Base-by-base conservation (phyloP, 2,329 filamentous ascomycete species). In the Aureobasidium mangrovei region DNA sequence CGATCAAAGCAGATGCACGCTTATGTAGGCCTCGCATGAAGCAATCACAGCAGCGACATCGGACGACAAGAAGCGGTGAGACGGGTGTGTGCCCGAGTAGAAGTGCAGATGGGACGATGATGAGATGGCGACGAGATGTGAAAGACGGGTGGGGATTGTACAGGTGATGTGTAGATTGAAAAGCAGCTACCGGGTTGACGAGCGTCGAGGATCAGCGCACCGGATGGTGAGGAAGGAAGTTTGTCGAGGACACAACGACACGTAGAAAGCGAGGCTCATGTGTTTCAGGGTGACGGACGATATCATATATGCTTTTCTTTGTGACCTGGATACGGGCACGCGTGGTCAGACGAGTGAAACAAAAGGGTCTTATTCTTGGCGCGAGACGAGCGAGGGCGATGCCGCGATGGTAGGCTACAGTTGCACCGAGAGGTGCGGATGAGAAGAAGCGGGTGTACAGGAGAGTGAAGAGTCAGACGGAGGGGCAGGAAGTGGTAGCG, bases 1-100 rank as follows among this genome's bases (percentile, higher is more conserved):
- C n/a, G 46, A 48, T 48, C 35, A 24, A 39, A 38, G 35, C 29
- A 12, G 27, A 40, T 40, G 46, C 46, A 48, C 46, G 46, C 46
- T 48, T 48, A 48, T 48, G 46, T 48, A 31, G 27, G 46, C 31
- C 39, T 40, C 40, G 46, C 46, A 48, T 39, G 35, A 48, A n/a
- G 33, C 45, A 18, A 18, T 18, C 18, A 18, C 33, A 29, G 45
- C 39, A 12, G 8, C 33, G 32, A 28, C 27, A 48, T 40, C 46
- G 40, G 36, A 48, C 12, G 46, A 48, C 8, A 40, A 32, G 35
- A 32, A 18, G 46, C 46, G 46, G 46, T 48, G 46, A 40, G 40
- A 26, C n/a, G 24, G 7, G n/a, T 10, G 10, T 48, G 46, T 28
- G 35, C 8, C 27, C 24, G 46, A 27, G 39, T 28, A 24, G 46